phyloP scores from a whole-genome alignment of 1,139 yeast genomes.

The Kodamaea arcana region DNA sequence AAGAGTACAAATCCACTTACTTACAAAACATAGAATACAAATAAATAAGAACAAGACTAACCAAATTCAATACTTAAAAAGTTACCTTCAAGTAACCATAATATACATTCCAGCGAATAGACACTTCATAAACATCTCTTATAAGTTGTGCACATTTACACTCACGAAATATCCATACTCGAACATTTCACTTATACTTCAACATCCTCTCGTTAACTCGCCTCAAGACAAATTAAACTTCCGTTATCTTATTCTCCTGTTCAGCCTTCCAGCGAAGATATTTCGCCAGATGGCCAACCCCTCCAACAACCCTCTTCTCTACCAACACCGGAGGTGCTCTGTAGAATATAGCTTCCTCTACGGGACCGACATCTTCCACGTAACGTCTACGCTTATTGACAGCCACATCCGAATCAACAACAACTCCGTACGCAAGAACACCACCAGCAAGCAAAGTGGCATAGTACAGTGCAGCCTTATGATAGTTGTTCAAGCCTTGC shows the following conservation, averaged over 20 bases:
- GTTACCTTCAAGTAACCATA: too few relatives aligned
- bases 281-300: constrained; percentile 64
- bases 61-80: too few relatives aligned
- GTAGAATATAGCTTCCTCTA: constrained; percentile 65
- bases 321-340: constrained; percentile 71
- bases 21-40: too few relatives aligned
- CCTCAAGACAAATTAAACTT: not conserved
- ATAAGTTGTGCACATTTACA: too few relatives aligned
- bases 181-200: too few relatives aligned
- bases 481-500: constrained; percentile 20
- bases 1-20: too few relatives aligned
- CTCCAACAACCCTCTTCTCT: constrained; percentile 36
- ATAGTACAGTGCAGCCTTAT: constrained; percentile 32
- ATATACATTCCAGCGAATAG: too few relatives aligned
- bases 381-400: constrained; percentile 21
- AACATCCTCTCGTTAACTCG: too few relatives aligned
- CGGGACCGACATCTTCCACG: constrained; percentile 17
- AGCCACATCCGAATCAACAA: constrained; percentile 5
- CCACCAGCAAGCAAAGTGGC: constrained; percentile 41
- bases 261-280: constrained; percentile 62
- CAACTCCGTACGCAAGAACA: constrained; percentile 29
- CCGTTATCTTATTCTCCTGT: not conserved
- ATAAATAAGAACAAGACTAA: too few relatives aligned
- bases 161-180: too few relatives aligned
- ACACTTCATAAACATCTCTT: too few relatives aligned